Evolutionary conservation across 768 basidiomycete genomes (phyloP).

Genomic region (Xerocomus brunneocitrinus): DNA sequence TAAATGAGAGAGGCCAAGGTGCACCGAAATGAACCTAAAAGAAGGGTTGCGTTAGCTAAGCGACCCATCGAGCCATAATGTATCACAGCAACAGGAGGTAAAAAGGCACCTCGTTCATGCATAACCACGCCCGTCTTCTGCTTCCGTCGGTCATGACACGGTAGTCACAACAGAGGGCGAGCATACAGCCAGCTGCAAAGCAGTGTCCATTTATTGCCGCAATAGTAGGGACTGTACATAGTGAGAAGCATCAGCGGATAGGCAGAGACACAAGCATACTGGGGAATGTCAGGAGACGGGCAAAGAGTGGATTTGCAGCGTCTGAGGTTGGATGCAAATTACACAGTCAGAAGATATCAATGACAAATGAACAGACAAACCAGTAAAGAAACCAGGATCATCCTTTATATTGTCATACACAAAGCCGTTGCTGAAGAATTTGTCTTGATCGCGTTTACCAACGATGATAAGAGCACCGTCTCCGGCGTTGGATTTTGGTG

Average conservation of each 20-base stretch:
- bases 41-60: neutral
- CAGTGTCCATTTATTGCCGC: conserved; percentile 83
- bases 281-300: conserved; percentile 69
- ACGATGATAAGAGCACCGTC: conserved; percentile 74
- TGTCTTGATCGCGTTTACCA: conserved; percentile 70
- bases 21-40: conserved; percentile 77
- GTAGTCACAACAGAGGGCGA: conserved; percentile 82
- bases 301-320: conserved; percentile 68
- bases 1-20: conserved; percentile 69
- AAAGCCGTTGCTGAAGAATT: conserved; percentile 87
- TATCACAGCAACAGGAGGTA: neutral
- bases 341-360: neutral
- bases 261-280: conserved; percentile 41
- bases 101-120: conserved; percentile 80
- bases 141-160: conserved; percentile 83
- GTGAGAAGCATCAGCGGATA: conserved; percentile 1
- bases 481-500: conserved; percentile 33
- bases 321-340: conserved; percentile 36
- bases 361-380: conserved; percentile 34
- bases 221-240: conserved; percentile 62
- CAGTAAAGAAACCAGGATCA: conserved; percentile 61
- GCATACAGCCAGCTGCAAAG: conserved; percentile 79
- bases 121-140: conserved; percentile 75
- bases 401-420: conserved; percentile 50
- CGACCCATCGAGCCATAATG: neutral